These are phyloP conservation scores for Kluyveromyces starmeri DNA, from an alignment of 805 yeast species.

Conservation along the genomic window DNA sequence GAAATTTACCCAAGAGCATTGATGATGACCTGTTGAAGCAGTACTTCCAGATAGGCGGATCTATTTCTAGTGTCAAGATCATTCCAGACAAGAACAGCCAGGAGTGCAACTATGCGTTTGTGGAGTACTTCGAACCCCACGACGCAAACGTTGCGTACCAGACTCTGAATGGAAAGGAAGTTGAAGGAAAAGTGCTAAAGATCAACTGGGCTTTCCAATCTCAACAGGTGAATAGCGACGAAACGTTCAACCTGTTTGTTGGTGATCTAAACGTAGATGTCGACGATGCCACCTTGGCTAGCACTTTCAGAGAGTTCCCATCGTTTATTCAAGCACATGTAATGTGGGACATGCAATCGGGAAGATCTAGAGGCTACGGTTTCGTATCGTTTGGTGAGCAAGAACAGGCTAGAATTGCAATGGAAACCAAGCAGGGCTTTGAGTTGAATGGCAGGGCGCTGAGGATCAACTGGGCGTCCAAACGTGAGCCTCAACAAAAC, in stretches of 20 bases:
- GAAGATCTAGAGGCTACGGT: conserved; percentile 86
- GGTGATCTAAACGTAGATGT: conserved; percentile 82
- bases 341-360: conserved; percentile 96
- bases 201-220: conserved; percentile 83
- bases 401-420: conserved; percentile 65
- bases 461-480: conserved; percentile 85
- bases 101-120: conserved; percentile 75
- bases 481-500: conserved; percentile 38
- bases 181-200: conserved; percentile 48
- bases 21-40: conserved; percentile 55
- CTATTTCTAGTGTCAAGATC: conserved; percentile 57
- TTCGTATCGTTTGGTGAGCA: conserved; percentile 67
- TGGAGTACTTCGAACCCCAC: conserved; percentile 54
- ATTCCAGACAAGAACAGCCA: conserved; percentile 66
- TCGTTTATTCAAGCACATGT: conserved; percentile 78
- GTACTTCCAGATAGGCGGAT: conserved; percentile 53
- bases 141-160: conserved; percentile 57
- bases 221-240: conserved; percentile 51
- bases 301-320: conserved; percentile 47
- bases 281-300: conserved; percentile 61
- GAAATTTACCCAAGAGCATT: conserved; percentile 57
- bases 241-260: conserved; percentile 67
- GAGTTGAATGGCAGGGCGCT: conserved; percentile 66
- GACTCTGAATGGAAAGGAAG: conserved; percentile 47
- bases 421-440: conserved; percentile 66